Conservation (phyloP, 2,329 filamentous ascomycete species). For the Ilyonectria sp. region DNA sequence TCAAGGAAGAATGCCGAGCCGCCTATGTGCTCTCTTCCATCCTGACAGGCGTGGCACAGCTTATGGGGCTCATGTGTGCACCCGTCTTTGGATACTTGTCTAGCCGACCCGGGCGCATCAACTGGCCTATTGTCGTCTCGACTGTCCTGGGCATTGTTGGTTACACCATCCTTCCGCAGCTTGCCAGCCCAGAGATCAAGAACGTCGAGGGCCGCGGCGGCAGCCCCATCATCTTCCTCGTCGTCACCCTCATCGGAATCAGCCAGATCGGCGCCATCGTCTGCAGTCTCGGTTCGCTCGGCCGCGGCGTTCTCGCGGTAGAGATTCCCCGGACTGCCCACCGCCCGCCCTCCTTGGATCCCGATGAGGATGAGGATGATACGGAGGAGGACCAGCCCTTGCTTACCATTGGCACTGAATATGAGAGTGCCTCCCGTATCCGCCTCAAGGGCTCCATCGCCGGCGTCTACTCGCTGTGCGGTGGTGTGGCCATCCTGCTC, state of each 20-base stretch:
- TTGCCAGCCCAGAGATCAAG: constrained; percentile 82
- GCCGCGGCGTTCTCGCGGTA: constrained; percentile 79
- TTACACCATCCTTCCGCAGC: constrained; percentile 82
- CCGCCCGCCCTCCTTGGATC: constrained; percentile 48
- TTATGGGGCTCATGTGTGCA: constrained; percentile 86
- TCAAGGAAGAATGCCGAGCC: constrained; percentile 87
- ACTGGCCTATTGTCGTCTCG: constrained; percentile 81
- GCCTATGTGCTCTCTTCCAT: constrained; percentile 92
- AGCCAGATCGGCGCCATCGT: constrained; percentile 98
- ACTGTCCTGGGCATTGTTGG: constrained; percentile 83
- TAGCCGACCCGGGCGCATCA: constrained; percentile 76
- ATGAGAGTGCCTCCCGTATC: constrained; percentile 62
- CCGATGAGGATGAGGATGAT: constrained; percentile 57
- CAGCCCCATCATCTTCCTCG: constrained; percentile 77
- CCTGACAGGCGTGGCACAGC: constrained; percentile 89
- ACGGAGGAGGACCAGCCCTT: constrained; percentile 58
- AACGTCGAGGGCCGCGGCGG: constrained; percentile 77
- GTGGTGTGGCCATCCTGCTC: constrained; percentile 89
- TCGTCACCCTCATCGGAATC: constrained; percentile 86
- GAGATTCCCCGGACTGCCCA: constrained; percentile 54
- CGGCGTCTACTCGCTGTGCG: constrained; percentile 92
- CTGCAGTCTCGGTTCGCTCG: constrained; percentile 91
- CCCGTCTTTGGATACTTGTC: constrained; percentile 90
- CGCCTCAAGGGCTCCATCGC: constrained; percentile 93
- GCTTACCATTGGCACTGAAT: constrained; percentile 51